Evolutionary conservation across 1,284 basidiomycete species (phyloP), one percentile per base, ranked within the genome.

Genomic region (Cryptococcus sp.): DNA sequence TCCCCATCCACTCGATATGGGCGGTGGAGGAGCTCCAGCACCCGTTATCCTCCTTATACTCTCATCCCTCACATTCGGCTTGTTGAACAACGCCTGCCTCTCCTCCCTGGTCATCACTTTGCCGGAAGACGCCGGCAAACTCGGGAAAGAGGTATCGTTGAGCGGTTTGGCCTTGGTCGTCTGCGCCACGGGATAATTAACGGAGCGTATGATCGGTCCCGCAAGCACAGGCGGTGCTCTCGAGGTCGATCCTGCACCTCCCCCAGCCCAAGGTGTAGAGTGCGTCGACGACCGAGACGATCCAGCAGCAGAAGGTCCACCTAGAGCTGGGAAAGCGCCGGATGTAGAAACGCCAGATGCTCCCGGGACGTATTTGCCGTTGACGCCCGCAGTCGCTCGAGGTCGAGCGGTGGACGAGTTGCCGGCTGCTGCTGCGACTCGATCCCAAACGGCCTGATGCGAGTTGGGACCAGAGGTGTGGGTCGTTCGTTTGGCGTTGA

Each of bases 401-500:
- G 81, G 50, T 69, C 78, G 41, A 66, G 72, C 54, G n/a, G 68
- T 49, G 47, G 82, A 80, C 3, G 47, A 48, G 9, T n/a, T n/a
- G 5, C 23, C 45, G n/a, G 78, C 77, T 1, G 89, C 91, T 0
- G 82, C 81, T 19, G 88, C 91, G 34, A 95, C 91, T 22, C 89
- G 83, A 58, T 88, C 88, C 84, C 82, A 90, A 0, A 95, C 80
- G 52, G 83, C 79, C 42, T 80, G 75, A 1, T 82, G 81, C 4
- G 81, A 77, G 2, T 80, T 79, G 28, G 53, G 45, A 6, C 65
- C 57, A 11, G 36, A 31, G 0, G 81, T 76, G 0, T 80, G 75
- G 0, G 85, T 85, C 0, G 82, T 79, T 47, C 85, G 81, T 67
- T 93, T 93, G 34, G 84, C 86, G 59, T 85, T 88, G 48, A 93